Evolutionary conservation across 164 flowering plant species (phyloP).

Genomic region (Paratinospora sagittata): DNA sequence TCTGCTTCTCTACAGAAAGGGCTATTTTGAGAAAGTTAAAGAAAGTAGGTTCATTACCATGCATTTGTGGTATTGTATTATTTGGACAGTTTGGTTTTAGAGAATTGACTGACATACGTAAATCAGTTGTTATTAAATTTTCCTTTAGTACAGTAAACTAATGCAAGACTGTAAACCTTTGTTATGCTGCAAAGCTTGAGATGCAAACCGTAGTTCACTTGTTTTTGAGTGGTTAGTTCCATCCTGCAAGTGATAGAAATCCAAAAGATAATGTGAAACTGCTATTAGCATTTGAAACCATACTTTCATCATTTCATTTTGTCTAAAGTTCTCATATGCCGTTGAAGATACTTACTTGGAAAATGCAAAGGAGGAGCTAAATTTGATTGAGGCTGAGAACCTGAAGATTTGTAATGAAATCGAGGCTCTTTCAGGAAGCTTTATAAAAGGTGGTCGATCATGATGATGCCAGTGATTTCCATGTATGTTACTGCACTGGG

Average conservation of each 20-base stretch:
- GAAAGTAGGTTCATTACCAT: not conserved
- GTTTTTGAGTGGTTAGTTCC: not conserved
- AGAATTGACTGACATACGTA: not conserved
- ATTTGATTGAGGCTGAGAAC: conserved; percentile 35
- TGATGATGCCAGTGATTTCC: not conserved
- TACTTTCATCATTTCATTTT: not conserved
- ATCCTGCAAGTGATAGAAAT: not conserved
- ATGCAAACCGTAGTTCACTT: not conserved
- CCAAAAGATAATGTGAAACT: not conserved
- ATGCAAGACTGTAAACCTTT: not conserved
- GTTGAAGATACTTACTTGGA: conserved; percentile 38
- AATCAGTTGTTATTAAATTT: not conserved
- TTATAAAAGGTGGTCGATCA: conserved; percentile 33
- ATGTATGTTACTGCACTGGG: not conserved
- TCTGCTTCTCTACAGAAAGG: no score
- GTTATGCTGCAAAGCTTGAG: not conserved
- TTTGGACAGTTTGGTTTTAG: not conserved
- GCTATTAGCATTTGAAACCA: not conserved
- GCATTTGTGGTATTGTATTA: not conserved
- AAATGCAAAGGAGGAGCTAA: conserved; percentile 36
- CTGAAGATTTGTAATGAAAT: conserved; percentile 35
- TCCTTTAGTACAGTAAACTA: not conserved
- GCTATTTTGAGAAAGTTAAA: not conserved
- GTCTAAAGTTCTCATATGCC: conserved; percentile 4
- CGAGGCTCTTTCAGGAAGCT: conserved; percentile 33